phyloP scores from a whole-genome alignment of 257 asterid species.

The Nicotiana noctiflora region DNA sequence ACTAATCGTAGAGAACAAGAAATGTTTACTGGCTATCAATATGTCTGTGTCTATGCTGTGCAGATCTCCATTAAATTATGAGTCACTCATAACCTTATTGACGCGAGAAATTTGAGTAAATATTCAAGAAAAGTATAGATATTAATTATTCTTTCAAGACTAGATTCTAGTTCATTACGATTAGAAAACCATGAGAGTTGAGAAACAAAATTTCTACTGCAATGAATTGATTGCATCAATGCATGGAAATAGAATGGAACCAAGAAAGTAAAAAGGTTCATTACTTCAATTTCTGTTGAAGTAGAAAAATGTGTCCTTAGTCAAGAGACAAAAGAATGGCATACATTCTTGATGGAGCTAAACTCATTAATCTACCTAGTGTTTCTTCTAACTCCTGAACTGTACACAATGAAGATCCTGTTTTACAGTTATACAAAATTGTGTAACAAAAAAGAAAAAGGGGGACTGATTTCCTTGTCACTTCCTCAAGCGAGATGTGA shows the following conservation, averaged over 20 bases:
- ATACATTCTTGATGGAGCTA: not conserved
- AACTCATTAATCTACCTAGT: not conserved
- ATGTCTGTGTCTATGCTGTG: too few relatives aligned
- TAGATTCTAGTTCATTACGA: not conserved
- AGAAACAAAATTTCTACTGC: not conserved
- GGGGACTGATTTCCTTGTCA: not conserved
- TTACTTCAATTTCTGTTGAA: not conserved
- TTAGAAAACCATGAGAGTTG: not conserved
- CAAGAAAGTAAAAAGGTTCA: not conserved
- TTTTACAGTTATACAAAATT: not conserved
- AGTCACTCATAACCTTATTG: not conserved
- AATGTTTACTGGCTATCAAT: not conserved
- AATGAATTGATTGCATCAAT: not conserved
- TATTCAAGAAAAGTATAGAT: not conserved
- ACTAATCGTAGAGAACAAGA: not conserved
- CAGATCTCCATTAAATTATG: not conserved
- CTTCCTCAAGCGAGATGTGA: constrained; percentile 24
- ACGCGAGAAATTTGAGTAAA: not conserved
- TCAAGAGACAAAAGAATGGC: not conserved
- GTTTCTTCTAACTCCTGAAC: not conserved
- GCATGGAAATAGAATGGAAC: not conserved
- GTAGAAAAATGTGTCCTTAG: not conserved
- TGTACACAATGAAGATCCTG: not conserved
- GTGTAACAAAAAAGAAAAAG: not conserved
- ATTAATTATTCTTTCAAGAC: not conserved